Percentiles rank a stretch among this genome's conserved stretches.
phyloP scores from a whole-genome alignment of 345 rosid species.

The Gossypium stocksii region DNA sequence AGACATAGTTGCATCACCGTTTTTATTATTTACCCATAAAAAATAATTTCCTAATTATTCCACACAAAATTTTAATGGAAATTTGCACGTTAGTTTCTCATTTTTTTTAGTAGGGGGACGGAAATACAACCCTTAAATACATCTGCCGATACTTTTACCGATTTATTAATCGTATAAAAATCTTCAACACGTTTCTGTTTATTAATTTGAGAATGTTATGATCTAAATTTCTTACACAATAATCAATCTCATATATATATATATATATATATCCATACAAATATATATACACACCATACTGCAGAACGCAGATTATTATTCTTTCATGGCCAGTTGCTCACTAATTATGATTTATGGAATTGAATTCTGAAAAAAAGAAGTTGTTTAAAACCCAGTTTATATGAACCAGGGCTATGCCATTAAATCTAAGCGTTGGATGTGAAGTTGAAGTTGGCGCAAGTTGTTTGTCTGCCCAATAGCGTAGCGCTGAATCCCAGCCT shows the following conservation, averaged over 20 bases:
- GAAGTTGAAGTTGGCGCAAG: constrained; percentile 67
- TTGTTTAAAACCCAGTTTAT: background rate
- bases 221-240: background rate
- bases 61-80: no score
- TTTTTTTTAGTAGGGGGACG: no score
- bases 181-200: no score
- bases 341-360: background rate
- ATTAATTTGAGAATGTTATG: no score
- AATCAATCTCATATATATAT: background rate
- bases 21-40: no score
- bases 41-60: no score
- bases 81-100: no score
- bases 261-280: background rate
- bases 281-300: background rate
- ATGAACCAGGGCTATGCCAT: background rate
- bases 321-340: background rate
- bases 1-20: no score
- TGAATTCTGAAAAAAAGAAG: background rate
- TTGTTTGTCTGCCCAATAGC: constrained; percentile 42
- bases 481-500: constrained; percentile 63
- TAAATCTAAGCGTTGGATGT: constrained; percentile 37
- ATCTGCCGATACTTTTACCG: no score
- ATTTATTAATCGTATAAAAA: no score
- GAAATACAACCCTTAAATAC: no score
- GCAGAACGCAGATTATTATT: constrained; percentile 7